phyloP scores from a whole-genome alignment of 2,329 filamentous ascomycete genomes.

The Hymenoscyphus fraxineus region DNA sequence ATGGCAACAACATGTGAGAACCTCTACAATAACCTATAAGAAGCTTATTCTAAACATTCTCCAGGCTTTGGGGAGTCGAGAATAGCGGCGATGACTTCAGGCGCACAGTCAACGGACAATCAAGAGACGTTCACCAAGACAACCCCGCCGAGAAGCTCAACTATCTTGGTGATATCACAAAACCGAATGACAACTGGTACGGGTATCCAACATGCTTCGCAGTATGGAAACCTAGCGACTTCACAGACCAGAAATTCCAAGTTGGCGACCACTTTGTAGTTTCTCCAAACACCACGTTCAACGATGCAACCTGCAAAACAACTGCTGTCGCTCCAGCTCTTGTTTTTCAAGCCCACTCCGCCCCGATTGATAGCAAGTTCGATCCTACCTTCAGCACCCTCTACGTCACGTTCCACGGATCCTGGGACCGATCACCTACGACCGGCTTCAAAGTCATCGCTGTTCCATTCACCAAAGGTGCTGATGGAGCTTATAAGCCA shows the following conservation, averaged over 20 bases:
- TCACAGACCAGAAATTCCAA: conserved; percentile 15
- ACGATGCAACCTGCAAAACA: conserved; percentile 17
- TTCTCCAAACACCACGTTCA: conserved; percentile 20
- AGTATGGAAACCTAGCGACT: conserved; percentile 19
- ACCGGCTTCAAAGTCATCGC: conserved; percentile 21
- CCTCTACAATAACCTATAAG: not conserved
- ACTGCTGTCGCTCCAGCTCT: conserved; percentile 15
- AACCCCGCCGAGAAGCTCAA: conserved; percentile 24
- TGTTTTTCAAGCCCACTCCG: conserved; percentile 22
- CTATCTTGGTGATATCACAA: conserved; percentile 21
- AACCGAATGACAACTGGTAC: conserved; percentile 20
- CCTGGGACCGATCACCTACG: conserved; percentile 17
- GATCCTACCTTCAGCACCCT: conserved; percentile 16
- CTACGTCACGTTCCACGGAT: conserved; percentile 23
- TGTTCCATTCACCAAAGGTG: conserved; percentile 18
- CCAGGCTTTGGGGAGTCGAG: conserved; percentile 18
- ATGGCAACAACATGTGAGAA: conserved; percentile 20
- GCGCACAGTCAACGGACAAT: conserved; percentile 13
- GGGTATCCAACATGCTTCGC: conserved; percentile 24
- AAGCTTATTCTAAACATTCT: not conserved
- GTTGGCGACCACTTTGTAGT: conserved; percentile 23
- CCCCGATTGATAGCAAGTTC: conserved; percentile 22
- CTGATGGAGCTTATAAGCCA: conserved; percentile 18
- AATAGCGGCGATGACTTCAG: conserved; percentile 17
- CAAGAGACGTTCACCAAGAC: conserved; percentile 20